These are phyloP conservation scores for Lachnellula suecica DNA, from an alignment of 2,329 filamentous ascomycete species.

Conservation along the genomic window DNA sequence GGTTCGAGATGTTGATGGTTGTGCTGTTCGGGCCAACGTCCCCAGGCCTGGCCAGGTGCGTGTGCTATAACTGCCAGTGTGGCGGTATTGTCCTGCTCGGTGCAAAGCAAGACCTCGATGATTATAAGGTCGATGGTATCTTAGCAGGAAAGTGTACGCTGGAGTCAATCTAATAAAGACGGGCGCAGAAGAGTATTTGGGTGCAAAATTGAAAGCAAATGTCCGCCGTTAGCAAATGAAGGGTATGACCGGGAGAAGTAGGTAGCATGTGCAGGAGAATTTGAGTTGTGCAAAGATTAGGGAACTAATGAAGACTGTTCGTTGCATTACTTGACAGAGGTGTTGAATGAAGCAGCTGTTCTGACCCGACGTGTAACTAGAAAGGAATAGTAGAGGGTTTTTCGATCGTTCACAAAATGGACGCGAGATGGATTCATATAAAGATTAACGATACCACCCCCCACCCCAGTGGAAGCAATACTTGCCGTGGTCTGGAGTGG, in stretches of 20 bases:
- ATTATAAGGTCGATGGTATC: background rate
- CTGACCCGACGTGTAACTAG: constrained; percentile 18
- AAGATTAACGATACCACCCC: constrained; percentile 18
- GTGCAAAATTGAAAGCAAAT: constrained; percentile 23
- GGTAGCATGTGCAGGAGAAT: background rate
- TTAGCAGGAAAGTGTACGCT: background rate
- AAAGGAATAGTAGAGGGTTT: constrained; percentile 13
- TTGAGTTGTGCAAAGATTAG: background rate
- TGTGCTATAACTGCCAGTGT: constrained; percentile 50
- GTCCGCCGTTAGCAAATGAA: constrained; percentile 28
- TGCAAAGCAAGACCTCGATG: constrained; percentile 34
- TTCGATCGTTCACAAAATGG: constrained; percentile 20
- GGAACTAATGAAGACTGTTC: background rate
- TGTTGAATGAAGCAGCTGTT: background rate
- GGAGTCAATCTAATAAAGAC: background rate
- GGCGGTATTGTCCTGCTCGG: constrained; percentile 34
- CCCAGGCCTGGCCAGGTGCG: constrained; percentile 50
- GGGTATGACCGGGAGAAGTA: background rate
- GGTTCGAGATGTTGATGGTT: constrained; percentile 22
- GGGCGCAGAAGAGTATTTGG: constrained; percentile 1
- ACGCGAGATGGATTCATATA: constrained; percentile 28
- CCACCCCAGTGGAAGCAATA: constrained; percentile 22
- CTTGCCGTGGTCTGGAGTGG: constrained; percentile 18
- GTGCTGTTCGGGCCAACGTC: constrained; percentile 50
- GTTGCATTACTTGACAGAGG: constrained; percentile 4